phyloP scores from a whole-genome alignment of 345 rosid species.

The Mallotus nudiflorus region DNA sequence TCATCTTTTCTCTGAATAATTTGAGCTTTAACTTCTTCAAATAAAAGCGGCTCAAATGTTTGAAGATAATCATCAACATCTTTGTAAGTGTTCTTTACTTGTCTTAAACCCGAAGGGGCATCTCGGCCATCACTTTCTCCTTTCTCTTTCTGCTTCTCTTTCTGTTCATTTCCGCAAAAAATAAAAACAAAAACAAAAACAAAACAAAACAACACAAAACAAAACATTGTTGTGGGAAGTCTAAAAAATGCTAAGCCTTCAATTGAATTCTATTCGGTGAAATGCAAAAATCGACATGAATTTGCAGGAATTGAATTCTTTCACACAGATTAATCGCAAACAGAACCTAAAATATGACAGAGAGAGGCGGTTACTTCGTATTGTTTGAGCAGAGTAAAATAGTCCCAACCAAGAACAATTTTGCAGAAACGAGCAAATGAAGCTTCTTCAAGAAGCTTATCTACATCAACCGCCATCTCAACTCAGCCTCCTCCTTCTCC shows the following conservation, averaged over 20 bases:
- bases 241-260: too few relatives aligned
- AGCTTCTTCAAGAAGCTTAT: slow-evolving; percentile 55
- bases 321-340: not conserved
- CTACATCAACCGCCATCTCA: slow-evolving; percentile 56
- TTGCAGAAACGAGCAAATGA: slow-evolving; percentile 63
- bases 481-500: not conserved
- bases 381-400: slow-evolving; percentile 56
- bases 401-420: slow-evolving; percentile 78
- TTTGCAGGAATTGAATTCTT: not conserved
- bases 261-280: too few relatives aligned
- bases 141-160: slow-evolving; percentile 33
- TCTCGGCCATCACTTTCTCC: slow-evolving; percentile 22
- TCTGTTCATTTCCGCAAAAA: slow-evolving; percentile 24
- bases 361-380: slow-evolving; percentile 35
- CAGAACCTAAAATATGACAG: not conserved
- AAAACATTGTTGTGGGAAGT: too few relatives aligned
- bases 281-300: too few relatives aligned
- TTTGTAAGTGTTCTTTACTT: slow-evolving; percentile 64
- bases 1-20: slow-evolving; percentile 69
- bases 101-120: slow-evolving; percentile 33
- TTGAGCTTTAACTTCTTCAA: slow-evolving; percentile 94
- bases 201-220: not conserved
- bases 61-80: slow-evolving; percentile 75
- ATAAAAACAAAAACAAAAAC: not conserved
- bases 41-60: slow-evolving; percentile 82